Evolutionary conservation across 257 asterid species (phyloP).

Genomic region (Solanum sejunctum): DNA sequence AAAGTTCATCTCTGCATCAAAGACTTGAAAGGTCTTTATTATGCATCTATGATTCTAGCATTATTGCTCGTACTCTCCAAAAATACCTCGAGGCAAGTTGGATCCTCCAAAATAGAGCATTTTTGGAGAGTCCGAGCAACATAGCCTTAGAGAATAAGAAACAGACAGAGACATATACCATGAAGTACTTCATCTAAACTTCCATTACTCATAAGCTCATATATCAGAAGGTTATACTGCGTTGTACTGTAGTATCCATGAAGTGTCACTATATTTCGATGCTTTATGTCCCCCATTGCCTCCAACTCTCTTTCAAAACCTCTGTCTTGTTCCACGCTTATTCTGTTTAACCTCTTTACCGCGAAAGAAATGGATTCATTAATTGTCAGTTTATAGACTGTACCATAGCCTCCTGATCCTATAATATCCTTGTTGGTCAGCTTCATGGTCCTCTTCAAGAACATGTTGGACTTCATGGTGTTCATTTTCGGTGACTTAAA

Average conservation of each 20-base stretch:
- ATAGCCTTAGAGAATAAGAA: not conserved
- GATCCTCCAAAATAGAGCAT: not conserved
- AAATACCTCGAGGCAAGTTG: not conserved
- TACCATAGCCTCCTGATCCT: slow-evolving; percentile 84
- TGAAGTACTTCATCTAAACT: slow-evolving; percentile 53
- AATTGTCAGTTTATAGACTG: slow-evolving; percentile 59
- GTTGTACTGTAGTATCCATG: slow-evolving; percentile 71
- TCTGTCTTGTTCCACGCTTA: slow-evolving; percentile 52
- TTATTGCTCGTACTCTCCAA: not conserved
- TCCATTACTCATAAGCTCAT: slow-evolving; percentile 87
- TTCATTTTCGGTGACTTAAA: slow-evolving; percentile 43
- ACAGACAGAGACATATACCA: slow-evolving; percentile 24
- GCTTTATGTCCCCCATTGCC: slow-evolving; percentile 88
- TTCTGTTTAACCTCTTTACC: slow-evolving; percentile 49
- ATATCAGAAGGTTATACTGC: slow-evolving; percentile 70
- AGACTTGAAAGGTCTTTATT: not conserved
- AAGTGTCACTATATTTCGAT: slow-evolving; percentile 69
- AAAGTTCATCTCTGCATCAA: not conserved
- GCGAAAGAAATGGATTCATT: slow-evolving; percentile 44
- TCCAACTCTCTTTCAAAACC: slow-evolving; percentile 80
- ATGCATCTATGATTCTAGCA: not conserved
- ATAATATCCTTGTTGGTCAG: slow-evolving; percentile 74
- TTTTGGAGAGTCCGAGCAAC: not conserved
- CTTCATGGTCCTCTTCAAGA: slow-evolving; percentile 56
- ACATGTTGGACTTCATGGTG: slow-evolving; percentile 23